Base-by-base conservation (phyloP, 2,329 filamentous ascomycete species). In the Aspergillus sojae region DNA sequence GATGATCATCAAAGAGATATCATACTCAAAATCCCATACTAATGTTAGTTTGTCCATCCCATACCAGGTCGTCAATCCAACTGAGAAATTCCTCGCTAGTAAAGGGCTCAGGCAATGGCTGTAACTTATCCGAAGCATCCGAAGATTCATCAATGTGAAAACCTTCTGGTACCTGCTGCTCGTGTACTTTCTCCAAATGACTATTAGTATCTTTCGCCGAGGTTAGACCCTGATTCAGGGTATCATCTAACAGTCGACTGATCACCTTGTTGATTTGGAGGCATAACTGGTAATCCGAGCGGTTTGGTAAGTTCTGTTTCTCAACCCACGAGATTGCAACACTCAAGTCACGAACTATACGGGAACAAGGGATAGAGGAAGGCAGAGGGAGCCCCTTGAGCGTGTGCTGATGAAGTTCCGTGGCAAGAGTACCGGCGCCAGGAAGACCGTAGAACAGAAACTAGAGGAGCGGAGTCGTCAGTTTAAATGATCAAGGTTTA, bases 371-470 rank as follows among this genome's bases (percentile, higher is more conserved):
- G 10, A 23, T 26, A 45, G 50, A 23, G 12, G 32, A 10, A 4
- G 53, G 58, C 4, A 64, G 32, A 4, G 53, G 58, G 1, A 39
- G 34, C 26, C 53, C 45, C 7, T 46, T 30, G 11, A 48, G 12
- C 10, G 53, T 61, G 39, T 36, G 32, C 19, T 61, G 53, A 14
- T 61, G 54, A 21, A 61, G 58, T 11, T 61, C 58, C 19, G 62
- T 23, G 11, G 58, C 62, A 14, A 64, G 62, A 7, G 52, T 64
- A 14, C 62, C 54, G 7, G 62, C 58, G 5, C 62, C 62, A 19
- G 62, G 62, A 43, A 64, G 62, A 1, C 58, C 45, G 7, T 64
- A 64, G 14, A 61, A 61, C 19, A 61, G 39, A 36, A 64, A 61
- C 62, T 64, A 50, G 10, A 23, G 16, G 7, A 11, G 36, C 2